Conservation (phyloP, 345 rosid species). For the Arabidopsis suecica region DNA sequence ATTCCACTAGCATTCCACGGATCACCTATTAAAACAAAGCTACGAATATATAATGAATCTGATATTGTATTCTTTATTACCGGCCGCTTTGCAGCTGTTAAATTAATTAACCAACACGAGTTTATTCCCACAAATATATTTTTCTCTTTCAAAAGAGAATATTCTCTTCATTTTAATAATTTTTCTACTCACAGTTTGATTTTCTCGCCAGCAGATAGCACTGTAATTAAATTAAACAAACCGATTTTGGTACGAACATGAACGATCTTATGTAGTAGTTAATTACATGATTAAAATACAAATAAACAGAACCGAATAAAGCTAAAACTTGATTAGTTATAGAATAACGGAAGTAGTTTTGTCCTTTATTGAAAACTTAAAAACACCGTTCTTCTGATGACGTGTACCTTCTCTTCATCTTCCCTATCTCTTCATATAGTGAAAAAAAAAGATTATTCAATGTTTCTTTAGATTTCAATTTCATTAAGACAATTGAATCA, state of each 20-base stretch:
- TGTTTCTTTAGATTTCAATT: constrained; percentile 17
- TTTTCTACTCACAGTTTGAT: constrained; percentile 25
- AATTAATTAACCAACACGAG: constrained; percentile 19
- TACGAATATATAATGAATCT: no score
- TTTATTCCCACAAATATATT: constrained; percentile 15
- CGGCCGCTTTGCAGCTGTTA: constrained; percentile 22
- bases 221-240: constrained; percentile 3
- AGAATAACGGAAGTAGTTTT: constrained; percentile 40
- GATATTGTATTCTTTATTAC: neutral
- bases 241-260: neutral
- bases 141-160: neutral
- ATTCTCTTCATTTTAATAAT: constrained; percentile 13
- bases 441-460: neutral
- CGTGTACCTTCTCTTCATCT: constrained; percentile 41
- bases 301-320: constrained; percentile 20
- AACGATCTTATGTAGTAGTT: constrained; percentile 1
- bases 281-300: constrained; percentile 13
- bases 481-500: constrained; percentile 39
- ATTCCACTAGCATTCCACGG: neutral
- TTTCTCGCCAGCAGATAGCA: constrained; percentile 16
- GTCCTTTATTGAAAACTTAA: constrained; percentile 33
- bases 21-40: no score
- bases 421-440: constrained; percentile 35
- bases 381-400: constrained; percentile 38
- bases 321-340: constrained; percentile 27